Base-by-base conservation (phyloP, 768 basidiomycete species). In the Paxillus ammoniavirescens region DNA sequence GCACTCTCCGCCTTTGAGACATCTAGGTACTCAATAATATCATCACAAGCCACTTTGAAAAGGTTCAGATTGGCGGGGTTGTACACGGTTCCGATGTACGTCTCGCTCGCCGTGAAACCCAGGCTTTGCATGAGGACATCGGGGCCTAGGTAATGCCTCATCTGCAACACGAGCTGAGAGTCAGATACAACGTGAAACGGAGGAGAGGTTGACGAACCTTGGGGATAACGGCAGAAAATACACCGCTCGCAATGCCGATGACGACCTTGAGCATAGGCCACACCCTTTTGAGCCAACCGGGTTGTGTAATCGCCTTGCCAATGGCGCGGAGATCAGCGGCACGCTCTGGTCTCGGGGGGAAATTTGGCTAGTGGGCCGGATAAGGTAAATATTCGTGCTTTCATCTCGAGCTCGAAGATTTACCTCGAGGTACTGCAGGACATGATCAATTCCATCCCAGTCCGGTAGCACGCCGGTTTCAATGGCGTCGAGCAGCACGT, bases 11-110 rank as follows among this genome's bases (percentile, higher is more conserved):
- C 42, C 28, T 52, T 23, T 0, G 47, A 26, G 41, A 63, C 5
- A 23, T 62, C 60, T 5, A 62, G 60, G 41, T 57, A 62, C 43
- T 63, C 61, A 23, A 65, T 42, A 15, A 64, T 26, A 9, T 61
- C 64, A 13, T 63, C 53, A 33, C 13, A 38, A 8, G 42, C 43
- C 17, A 58, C 53, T 36, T 61, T 63, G 48, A 64, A 66, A 4
- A 53, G 53, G 46, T 42, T 59, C 6, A 56, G 46, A 17, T 61
- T 42, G 5, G 43, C 26, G 30, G 28, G 36, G 12, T 52, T 46
- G 43, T 53, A 61, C 17, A 49, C 56, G 0, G 43, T 56, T 12
- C 60, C 61, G 15, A 65, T 40, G 53, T 56, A 60, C 9, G 47
- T 52, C 30, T 63, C 56, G 41, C 62, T 64, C 3, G 56, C 50